A percentile compares a stretch with the other conserved stretches of the same genome.
Conservation (phyloP, 2,329 filamentous ascomycete genomes). For the Helicocarpus griseus region DNA sequence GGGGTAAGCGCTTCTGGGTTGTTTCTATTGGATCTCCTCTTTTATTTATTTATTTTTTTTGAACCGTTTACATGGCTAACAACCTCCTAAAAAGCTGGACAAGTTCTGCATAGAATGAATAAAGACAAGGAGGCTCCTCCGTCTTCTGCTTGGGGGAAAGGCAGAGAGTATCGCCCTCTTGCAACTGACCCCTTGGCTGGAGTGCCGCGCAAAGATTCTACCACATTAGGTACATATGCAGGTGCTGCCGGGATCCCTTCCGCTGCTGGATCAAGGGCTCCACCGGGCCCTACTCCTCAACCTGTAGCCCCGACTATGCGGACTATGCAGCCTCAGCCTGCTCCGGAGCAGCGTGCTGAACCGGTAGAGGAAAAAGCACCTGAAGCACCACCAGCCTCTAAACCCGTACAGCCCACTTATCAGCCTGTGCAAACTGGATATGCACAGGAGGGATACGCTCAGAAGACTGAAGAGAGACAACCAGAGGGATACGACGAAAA, state of each 20-base stretch:
- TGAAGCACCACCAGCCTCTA: no score
- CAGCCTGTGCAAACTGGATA: not conserved
- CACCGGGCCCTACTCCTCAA: not conserved
- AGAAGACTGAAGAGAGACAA: not conserved
- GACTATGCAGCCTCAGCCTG: no score
- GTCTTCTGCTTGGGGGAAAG: slow-evolving; percentile 1
- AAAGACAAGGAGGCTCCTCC: not conserved
- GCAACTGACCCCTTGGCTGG: slow-evolving; percentile 3
- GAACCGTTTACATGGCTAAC: no score
- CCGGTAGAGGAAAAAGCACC: no score
- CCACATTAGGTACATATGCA: not conserved
- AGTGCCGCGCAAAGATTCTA: not conserved
- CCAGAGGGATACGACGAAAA: not conserved
- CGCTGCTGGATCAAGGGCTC: not conserved
- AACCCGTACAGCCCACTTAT: no score
- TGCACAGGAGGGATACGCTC: no score
- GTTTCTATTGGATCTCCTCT: no score
- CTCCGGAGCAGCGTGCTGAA: no score
- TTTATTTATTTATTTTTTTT: not conserved
- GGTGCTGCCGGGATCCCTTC: not conserved
- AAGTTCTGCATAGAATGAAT: not conserved
- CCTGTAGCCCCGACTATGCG: not conserved
- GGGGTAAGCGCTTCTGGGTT: not conserved
- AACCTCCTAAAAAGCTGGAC: not conserved
- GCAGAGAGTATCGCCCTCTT: slow-evolving; percentile 3